These are phyloP conservation scores for Podaxis rugospora DNA, from an alignment of 768 basidiomycete genomes.

Conservation along the genomic window DNA sequence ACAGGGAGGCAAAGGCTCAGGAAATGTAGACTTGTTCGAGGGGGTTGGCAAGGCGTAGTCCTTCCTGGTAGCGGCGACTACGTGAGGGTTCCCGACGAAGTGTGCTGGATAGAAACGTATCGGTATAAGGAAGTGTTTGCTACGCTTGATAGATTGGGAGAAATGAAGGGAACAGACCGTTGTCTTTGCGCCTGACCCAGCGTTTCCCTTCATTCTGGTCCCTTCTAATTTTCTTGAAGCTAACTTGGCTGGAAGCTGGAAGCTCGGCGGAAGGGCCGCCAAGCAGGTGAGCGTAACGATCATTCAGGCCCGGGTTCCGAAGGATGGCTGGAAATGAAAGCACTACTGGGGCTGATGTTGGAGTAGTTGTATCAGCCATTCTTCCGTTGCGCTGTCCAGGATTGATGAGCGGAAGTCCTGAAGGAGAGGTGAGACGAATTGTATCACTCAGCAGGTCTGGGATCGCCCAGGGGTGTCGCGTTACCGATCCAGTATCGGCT, in stretches of 20 bases:
- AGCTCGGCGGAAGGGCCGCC: slow-evolving; percentile 15
- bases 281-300: slow-evolving; percentile 52
- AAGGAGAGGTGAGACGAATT: not conserved
- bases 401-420: not conserved
- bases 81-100: slow-evolving; percentile 70
- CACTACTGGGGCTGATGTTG: slow-evolving; percentile 33
- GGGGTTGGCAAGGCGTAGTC: slow-evolving; percentile 51
- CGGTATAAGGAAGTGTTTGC: not conserved
- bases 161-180: slow-evolving; percentile 42
- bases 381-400: not conserved
- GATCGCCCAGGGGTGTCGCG: not conserved
- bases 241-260: not conserved
- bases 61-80: slow-evolving; percentile 52
- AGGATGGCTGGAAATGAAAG: slow-evolving; percentile 73
- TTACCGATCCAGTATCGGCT: not conserved
- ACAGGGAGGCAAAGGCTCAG: slow-evolving; percentile 68
- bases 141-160: not conserved
- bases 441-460: not conserved
- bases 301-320: slow-evolving; percentile 49
- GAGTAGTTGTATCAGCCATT: not conserved
- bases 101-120: slow-evolving; percentile 39
- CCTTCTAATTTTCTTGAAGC: slow-evolving; percentile 37
- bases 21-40: slow-evolving; percentile 55
- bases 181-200: slow-evolving; percentile 72
- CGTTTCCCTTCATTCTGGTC: slow-evolving; percentile 75